phyloP scores from a whole-genome alignment of 768 basidiomycete genomes.

The Postia placenta region DNA sequence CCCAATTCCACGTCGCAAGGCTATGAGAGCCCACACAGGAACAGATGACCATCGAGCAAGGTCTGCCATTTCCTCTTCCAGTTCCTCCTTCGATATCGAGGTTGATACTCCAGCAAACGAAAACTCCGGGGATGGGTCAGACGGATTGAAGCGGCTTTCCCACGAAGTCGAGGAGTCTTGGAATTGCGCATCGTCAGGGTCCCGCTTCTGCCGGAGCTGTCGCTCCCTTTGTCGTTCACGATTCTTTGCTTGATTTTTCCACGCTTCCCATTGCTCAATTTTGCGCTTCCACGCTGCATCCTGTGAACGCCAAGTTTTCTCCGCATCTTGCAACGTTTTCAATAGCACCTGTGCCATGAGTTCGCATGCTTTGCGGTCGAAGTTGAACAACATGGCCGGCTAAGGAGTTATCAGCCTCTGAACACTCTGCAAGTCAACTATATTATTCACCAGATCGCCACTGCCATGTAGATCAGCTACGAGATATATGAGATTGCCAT shows the following conservation, averaged over 20 bases:
- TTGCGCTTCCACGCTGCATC: constrained; percentile 46
- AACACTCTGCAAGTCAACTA: background rate
- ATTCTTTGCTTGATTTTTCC: constrained; percentile 40
- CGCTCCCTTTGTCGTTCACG: constrained; percentile 40
- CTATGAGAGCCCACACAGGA: constrained; percentile 39
- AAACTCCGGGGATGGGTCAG: constrained; percentile 52
- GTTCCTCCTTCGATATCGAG: constrained; percentile 39
- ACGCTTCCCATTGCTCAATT: constrained; percentile 44
- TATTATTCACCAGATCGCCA: constrained; percentile 45
- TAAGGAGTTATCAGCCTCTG: constrained; percentile 14
- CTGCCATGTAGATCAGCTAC: constrained; percentile 50
- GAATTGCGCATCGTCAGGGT: constrained; percentile 24
- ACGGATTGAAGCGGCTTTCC: constrained; percentile 52
- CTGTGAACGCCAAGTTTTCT: constrained; percentile 41
- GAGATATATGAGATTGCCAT: constrained; percentile 41
- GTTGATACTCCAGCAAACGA: constrained; percentile 45
- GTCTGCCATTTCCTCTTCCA: constrained; percentile 40
- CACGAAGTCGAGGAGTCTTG: constrained; percentile 27
- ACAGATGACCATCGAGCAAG: constrained; percentile 30
- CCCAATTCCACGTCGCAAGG: constrained; percentile 54
- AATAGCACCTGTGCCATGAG: constrained; percentile 38
- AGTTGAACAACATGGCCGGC: constrained; percentile 67
- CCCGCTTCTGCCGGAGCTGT: constrained; percentile 32
- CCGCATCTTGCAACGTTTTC: constrained; percentile 32
- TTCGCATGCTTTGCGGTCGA: constrained; percentile 57